phyloP scores from a whole-genome alignment of 345 rosid species.

The Bruguiera gymnorhiza region DNA sequence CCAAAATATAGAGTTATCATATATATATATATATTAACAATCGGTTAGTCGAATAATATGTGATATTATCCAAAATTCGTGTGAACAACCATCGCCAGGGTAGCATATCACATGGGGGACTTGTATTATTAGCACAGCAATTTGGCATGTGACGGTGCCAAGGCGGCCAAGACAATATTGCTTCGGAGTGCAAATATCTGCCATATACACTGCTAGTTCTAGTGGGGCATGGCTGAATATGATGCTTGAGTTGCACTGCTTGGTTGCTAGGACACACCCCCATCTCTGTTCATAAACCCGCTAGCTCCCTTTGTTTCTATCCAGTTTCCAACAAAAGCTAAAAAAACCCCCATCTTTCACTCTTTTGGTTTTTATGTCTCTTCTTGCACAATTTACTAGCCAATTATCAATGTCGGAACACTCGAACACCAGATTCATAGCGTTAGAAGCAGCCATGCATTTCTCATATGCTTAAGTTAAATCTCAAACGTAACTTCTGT shows the following conservation, averaged over 20 bases:
- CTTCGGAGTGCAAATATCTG: conserved; percentile 11
- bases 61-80: conserved; percentile 12
- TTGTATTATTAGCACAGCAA: conserved; percentile 12
- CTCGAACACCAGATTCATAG: too few species aligned
- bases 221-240: conserved; percentile 15
- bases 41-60: not conserved
- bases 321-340: not conserved
- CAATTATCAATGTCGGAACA: too few species aligned
- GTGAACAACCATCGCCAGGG: conserved; percentile 21
- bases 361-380: too few species aligned
- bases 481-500: too few species aligned
- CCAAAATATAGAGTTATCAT: too few species aligned
- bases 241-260: conserved; percentile 26
- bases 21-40: not conserved
- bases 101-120: conserved; percentile 50
- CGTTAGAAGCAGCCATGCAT: too few species aligned
- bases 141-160: conserved; percentile 41
- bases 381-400: too few species aligned
- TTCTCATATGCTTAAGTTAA: too few species aligned
- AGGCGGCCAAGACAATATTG: conserved; percentile 9
- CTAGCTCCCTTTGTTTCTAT: not conserved
- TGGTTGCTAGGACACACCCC: conserved; percentile 36
- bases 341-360: too few species aligned
- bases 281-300: conserved; percentile 4
- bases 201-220: conserved; percentile 6